These are phyloP conservation scores for Euphorbia pulcherrima DNA, from an alignment of 345 rosid genomes.

Conservation along the genomic window DNA sequence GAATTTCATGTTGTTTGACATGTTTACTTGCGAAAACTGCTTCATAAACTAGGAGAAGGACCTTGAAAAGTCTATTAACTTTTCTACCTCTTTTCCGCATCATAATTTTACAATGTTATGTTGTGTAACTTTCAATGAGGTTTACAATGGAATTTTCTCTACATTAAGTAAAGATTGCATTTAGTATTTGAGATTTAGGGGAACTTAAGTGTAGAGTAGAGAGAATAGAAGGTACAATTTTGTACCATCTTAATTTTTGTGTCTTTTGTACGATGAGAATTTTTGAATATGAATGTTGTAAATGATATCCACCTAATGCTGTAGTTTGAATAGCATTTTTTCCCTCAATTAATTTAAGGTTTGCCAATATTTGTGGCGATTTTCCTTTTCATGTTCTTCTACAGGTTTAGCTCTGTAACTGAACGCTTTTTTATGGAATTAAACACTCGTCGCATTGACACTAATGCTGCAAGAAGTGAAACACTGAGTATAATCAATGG, in stretches of 20 bases:
- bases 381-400: slow-evolving; percentile 17
- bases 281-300: not conserved
- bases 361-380: slow-evolving; percentile 10
- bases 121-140: not conserved
- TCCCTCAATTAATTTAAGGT: not conserved
- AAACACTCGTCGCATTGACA: slow-evolving; percentile 80
- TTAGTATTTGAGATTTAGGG: not conserved
- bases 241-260: not conserved
- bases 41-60: not conserved
- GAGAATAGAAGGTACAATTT: not conserved
- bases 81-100: not conserved
- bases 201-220: not conserved
- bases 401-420: slow-evolving; percentile 94
- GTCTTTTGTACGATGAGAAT: not conserved
- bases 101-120: not conserved
- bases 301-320: not conserved
- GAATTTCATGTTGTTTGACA: not conserved
- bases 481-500: slow-evolving; percentile 93
- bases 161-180: not conserved
- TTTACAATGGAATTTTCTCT: not conserved
- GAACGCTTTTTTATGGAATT: slow-evolving; percentile 95
- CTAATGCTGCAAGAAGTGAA: slow-evolving; percentile 83
- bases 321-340: not conserved
- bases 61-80: not conserved
- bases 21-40: not conserved